Evolutionary conservation across 2,329 filamentous ascomycete species (phyloP).

Genomic region (Talaromyces sp.): DNA sequence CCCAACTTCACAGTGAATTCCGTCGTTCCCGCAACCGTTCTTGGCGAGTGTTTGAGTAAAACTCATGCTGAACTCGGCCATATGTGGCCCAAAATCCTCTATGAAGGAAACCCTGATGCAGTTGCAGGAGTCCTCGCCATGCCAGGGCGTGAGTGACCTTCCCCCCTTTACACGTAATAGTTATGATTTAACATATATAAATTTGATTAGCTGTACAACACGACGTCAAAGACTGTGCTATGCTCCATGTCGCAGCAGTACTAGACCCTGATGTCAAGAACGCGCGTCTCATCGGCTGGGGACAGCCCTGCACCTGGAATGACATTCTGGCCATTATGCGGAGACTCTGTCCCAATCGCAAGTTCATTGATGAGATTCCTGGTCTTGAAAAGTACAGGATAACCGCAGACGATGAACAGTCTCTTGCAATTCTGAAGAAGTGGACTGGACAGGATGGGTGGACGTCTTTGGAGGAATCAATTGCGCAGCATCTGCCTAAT

Average conservation of each 20-base stretch:
- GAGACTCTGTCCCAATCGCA: slow-evolving; percentile 1
- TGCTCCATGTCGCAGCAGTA: slow-evolving; percentile 13
- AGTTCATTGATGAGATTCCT: slow-evolving; percentile 12
- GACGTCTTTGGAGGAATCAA: slow-evolving; percentile 5
- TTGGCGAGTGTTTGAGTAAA: slow-evolving; percentile 10
- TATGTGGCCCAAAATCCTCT: neutral
- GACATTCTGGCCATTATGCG: slow-evolving; percentile 16
- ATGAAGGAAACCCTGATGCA: neutral
- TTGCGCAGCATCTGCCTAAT: neutral
- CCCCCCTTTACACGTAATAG: neutral
- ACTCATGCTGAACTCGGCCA: slow-evolving; percentile 6
- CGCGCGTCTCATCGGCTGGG: slow-evolving; percentile 6
- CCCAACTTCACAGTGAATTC: neutral
- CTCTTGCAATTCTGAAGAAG: slow-evolving; percentile 13
- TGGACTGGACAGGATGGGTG: slow-evolving; percentile 16
- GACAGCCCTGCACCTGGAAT: slow-evolving; percentile 15
- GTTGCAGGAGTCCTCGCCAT: neutral
- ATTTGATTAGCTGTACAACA: neutral
- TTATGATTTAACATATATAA: neutral
- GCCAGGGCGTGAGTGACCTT: neutral
- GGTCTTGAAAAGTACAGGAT: slow-evolving; percentile 1
- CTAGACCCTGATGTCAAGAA: slow-evolving; percentile 13
- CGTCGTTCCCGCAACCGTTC: neutral
- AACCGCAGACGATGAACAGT: slow-evolving; percentile 6
- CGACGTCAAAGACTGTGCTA: slow-evolving; percentile 15